A percentile compares a stretch with the other conserved stretches of the same genome.
phyloP scores from a whole-genome alignment of 2,329 filamentous ascomycete genomes.

The Alternaria tenuissima region DNA sequence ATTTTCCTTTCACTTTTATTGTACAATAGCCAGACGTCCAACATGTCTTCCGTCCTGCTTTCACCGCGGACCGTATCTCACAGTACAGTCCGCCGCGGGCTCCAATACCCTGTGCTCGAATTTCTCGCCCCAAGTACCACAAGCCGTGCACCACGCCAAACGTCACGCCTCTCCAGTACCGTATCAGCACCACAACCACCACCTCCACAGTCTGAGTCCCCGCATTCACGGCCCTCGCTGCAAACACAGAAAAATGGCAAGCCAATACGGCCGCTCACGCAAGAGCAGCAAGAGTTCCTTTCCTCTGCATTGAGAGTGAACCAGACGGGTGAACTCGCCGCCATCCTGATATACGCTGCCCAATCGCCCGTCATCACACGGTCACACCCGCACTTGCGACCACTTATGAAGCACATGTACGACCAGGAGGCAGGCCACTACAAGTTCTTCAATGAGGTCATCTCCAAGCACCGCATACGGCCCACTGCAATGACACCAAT shows the following conservation, averaged over 20 bases:
- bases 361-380: constrained; percentile 84
- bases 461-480: constrained; percentile 86
- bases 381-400: constrained; percentile 84
- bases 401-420: constrained; percentile 97
- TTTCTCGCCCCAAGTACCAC: constrained; percentile 39
- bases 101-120: constrained; percentile 28
- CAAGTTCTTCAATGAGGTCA: constrained; percentile 80
- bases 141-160: constrained; percentile 24
- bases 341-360: constrained; percentile 89
- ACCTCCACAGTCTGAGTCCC: constrained; percentile 7
- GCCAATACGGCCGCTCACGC: constrained; percentile 39
- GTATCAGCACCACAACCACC: constrained; percentile 9
- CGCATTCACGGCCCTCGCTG: constrained; percentile 9
- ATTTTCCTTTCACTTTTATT: constrained; percentile 1
- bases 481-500: constrained; percentile 92
- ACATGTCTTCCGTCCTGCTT: constrained; percentile 29
- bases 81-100: constrained; percentile 6
- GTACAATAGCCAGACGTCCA: constrained; percentile 10
- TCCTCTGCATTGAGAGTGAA: constrained; percentile 79
- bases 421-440: constrained; percentile 93
- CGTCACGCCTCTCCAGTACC: constrained; percentile 25
- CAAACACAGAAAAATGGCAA: constrained; percentile 20
- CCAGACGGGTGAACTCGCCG: constrained; percentile 96
- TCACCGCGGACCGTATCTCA: constrained; percentile 29
- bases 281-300: constrained; percentile 48